A percentile compares a stretch with the other conserved stretches of the same genome.
These are phyloP conservation scores for Ustilago vetiveriae DNA, from an alignment of 1,284 basidiomycete genomes.

Conservation along the genomic window DNA sequence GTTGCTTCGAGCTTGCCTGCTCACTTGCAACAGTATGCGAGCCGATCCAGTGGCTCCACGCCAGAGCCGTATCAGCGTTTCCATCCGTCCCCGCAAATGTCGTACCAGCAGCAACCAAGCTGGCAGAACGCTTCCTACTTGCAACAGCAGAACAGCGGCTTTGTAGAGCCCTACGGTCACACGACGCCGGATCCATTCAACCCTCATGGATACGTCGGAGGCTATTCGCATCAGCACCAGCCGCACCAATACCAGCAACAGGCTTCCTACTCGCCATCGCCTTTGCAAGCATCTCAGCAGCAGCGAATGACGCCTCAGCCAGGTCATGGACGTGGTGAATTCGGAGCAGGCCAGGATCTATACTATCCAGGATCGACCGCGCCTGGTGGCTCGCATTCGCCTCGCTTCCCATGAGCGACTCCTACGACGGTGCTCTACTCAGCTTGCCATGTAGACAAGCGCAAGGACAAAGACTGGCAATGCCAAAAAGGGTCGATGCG, in stretches of 20 bases:
- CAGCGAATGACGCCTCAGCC: constrained; percentile 26
- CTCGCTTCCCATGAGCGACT: constrained; percentile 9
- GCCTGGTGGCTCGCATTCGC: constrained; percentile 1
- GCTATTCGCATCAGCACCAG: background rate
- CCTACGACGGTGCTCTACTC: background rate
- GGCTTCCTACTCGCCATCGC: constrained; percentile 1
- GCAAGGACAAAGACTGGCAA: too few relatives aligned
- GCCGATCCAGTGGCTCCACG: background rate
- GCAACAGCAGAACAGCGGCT: constrained; percentile 10
- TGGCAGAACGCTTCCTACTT: constrained; percentile 15
- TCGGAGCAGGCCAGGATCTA: constrained; percentile 10
- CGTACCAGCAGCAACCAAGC: constrained; percentile 6
- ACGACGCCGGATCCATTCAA: constrained; percentile 41
- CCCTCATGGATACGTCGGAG: constrained; percentile 27
- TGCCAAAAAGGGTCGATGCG: too few relatives aligned
- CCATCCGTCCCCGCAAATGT: constrained; percentile 15
- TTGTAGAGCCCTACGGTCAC: constrained; percentile 21
- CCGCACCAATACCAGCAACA: constrained; percentile 18
- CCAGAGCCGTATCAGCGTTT: constrained; percentile 15
- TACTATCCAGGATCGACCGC: constrained; percentile 26
- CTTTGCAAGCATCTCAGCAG: constrained; percentile 8
- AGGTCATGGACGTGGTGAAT: constrained; percentile 12
- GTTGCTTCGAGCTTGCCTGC: constrained; percentile 9
- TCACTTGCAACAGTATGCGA: constrained; percentile 19
- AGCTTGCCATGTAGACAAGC: too few relatives aligned